Evolutionary conservation across 768 basidiomycete genomes (phyloP).

Genomic region (Cystofilobasidium bisporidii): DNA sequence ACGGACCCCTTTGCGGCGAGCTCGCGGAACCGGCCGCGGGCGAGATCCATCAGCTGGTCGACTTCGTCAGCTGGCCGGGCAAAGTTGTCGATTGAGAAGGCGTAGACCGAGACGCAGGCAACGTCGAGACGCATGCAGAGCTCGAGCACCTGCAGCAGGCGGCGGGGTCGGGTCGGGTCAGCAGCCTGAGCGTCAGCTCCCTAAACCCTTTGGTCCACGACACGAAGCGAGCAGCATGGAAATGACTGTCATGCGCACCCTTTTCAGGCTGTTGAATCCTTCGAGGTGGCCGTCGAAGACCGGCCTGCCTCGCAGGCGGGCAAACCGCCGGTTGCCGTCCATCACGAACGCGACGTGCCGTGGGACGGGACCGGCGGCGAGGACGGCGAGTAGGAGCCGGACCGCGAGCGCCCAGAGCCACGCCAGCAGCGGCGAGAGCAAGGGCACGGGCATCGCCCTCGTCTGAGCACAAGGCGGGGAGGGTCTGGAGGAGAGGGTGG

Average conservation of each 20-base stretch:
- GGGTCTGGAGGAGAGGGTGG: neutral
- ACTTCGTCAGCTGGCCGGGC: constrained; percentile 78
- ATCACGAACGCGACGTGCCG: constrained; percentile 88
- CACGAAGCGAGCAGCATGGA: too few relatives aligned
- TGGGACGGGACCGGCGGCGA: constrained; percentile 76
- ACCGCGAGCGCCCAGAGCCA: constrained; percentile 18
- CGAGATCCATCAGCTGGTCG: constrained; percentile 72
- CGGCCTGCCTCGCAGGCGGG: constrained; percentile 49
- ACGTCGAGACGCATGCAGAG: constrained; percentile 72
- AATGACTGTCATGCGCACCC: constrained; percentile 45
- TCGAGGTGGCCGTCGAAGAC: constrained; percentile 70
- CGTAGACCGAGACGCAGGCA: constrained; percentile 81
- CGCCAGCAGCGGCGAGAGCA: neutral
- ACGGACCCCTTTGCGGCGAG: constrained; percentile 70
- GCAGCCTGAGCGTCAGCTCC: too few relatives aligned
- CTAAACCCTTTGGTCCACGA: too few relatives aligned
- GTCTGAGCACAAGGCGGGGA: too few relatives aligned
- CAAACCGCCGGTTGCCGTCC: constrained; percentile 93
- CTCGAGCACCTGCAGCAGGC: constrained; percentile 58
- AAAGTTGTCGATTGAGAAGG: constrained; percentile 98
- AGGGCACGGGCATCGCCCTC: neutral
- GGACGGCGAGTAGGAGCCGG: constrained; percentile 53
- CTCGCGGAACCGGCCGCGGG: constrained; percentile 65
- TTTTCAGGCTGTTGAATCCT: constrained; percentile 67
- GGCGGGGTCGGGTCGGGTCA: too few relatives aligned